Base-by-base conservation (phyloP, 305 asterid species). In the Lippia alba region DNA sequence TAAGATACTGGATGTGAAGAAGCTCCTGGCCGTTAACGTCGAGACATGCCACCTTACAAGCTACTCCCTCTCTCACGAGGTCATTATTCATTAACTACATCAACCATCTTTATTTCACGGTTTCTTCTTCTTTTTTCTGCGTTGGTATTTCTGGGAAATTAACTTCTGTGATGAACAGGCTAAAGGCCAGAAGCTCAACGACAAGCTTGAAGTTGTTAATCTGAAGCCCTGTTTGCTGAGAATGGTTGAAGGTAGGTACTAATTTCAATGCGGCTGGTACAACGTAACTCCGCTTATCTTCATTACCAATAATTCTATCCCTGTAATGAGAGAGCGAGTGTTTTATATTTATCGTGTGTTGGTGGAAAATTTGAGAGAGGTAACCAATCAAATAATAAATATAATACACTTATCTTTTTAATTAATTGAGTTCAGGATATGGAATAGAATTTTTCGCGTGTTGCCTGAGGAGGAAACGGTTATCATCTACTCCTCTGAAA, bases 221-320 rank as follows among this genome's bases (percentile, higher is more conserved):
- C 87, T 94, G 61, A 94, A 88, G 83, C 99, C 99, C 46, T 89
- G 97, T 75, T 66, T 83, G 82, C 85, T 94, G 74, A 89, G 74
- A 76, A 90, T 94, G 86, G 96, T 88, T 81, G 97, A 90, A 88
- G 99, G 99, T 94, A 81, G 93, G 95, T 87, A 34, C 54, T 55
- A 8, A 12, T 76, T 61, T 49, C 75, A 17, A 5, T 34, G 70
- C 80, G 16, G 40, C 14, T 8, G 61, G 83, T 69, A 64, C 78
- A 63, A n/a, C n/a, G n/a, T n/a, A n/a, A 61, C 79, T 7, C 40
- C 30, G 30, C 30, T 24, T 24, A 24, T 24, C 30, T 24, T 1
- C 30, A 24, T 24, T 24, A n/a, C n/a, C n/a, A n/a, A n/a, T n/a
- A n/a, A n/a, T n/a, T n/a, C n/a, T n/a, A n/a, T n/a, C n/a, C n/a